These are phyloP conservation scores for Discostella stelligeroides DNA, from an alignment of 108 stramenopile genomes.

Conservation along the genomic window DNA sequence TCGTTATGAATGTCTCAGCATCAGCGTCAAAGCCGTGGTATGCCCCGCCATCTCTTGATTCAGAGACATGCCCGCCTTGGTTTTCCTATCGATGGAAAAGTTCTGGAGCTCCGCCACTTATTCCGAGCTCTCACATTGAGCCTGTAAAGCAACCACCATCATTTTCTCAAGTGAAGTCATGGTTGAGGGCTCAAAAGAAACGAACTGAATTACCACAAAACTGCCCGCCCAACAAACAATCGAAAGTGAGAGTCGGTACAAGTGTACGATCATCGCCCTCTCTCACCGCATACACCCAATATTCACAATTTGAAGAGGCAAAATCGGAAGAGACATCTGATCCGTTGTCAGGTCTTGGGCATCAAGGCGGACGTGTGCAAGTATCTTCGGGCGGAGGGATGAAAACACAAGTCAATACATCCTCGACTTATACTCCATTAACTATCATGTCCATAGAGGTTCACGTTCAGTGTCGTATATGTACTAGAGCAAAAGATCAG, in stretches of 20 bases:
- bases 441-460: conserved; percentile 86
- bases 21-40: conserved; percentile 9
- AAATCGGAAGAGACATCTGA: conserved; percentile 33
- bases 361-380: conserved; percentile 77
- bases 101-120: conserved; percentile 17
- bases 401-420: conserved; percentile 64
- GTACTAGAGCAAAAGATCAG: conserved; percentile 63
- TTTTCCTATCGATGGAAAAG: conserved; percentile 27
- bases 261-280: not conserved
- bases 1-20: conserved; percentile 15
- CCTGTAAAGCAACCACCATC: conserved; percentile 58
- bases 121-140: conserved; percentile 33
- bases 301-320: conserved; percentile 33
- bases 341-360: conserved; percentile 73
- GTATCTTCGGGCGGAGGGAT: conserved; percentile 79
- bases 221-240: not conserved
- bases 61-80: conserved; percentile 27
- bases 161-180: conserved; percentile 40
- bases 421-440: conserved; percentile 60
- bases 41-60: conserved; percentile 15
- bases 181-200: conserved; percentile 42
- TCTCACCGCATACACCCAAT: conserved; percentile 29
- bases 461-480: conserved; percentile 83
- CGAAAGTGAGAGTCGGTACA: not conserved
- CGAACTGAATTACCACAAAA: not conserved